Evolutionary conservation across 305 asterid genomes (phyloP).

Genomic region (Fraxinus xanthoxyloides): DNA sequence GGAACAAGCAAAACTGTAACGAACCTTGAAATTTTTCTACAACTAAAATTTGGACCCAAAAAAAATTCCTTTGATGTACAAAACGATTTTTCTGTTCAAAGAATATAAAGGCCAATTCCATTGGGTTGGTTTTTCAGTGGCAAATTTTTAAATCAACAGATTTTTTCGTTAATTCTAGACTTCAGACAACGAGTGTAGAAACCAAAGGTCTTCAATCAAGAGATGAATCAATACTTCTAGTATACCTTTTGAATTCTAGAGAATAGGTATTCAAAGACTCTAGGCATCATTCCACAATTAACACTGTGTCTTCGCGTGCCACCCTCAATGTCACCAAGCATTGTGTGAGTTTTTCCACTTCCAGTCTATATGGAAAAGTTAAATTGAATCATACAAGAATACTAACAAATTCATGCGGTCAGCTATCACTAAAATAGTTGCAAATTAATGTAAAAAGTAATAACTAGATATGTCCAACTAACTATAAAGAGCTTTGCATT

Average conservation of each 20-base stretch:
- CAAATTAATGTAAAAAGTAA: neutral
- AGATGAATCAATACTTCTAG: slow-evolving; percentile 9
- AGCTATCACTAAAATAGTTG: neutral
- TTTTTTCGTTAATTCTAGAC: neutral
- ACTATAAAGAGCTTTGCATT: neutral
- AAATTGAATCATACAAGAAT: slow-evolving; percentile 7
- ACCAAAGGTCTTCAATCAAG: neutral
- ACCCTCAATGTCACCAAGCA: slow-evolving; percentile 99
- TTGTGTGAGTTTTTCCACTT: slow-evolving; percentile 98
- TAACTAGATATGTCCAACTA: neutral
- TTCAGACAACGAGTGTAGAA: neutral
- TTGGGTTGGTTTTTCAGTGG: neutral
- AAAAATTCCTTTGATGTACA: neutral
- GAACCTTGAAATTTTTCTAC: neutral
- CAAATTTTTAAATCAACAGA: neutral
- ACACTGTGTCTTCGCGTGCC: slow-evolving; percentile 88
- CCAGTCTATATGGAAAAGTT: slow-evolving; percentile 62
- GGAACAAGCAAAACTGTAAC: neutral
- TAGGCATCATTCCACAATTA: slow-evolving; percentile 94
- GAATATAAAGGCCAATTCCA: neutral
- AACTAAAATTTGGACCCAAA: neutral
- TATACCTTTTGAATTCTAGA: slow-evolving; percentile 90
- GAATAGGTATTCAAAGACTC: slow-evolving; percentile 90
- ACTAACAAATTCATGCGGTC: neutral
- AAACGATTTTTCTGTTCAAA: neutral